Evolutionary conservation across 139 green algal genomes (phyloP), one percentile per base, ranked within the genome.

Genomic region (Prasinococcaceae sp.): DNA sequence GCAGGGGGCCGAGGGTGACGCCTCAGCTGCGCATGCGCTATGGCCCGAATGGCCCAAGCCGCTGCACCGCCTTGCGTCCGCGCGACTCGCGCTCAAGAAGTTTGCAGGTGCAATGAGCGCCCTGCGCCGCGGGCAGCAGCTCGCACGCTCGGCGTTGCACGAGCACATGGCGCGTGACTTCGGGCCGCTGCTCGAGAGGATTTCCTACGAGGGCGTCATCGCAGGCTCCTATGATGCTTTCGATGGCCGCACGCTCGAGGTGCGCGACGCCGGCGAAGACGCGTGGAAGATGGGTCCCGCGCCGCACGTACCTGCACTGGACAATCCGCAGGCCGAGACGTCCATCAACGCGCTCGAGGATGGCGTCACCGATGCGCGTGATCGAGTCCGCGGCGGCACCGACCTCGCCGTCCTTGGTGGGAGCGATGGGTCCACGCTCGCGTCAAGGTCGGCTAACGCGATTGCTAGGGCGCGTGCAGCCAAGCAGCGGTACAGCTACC

Each of bases 201-300:
- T 81, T 10, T 61, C 68, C 9, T 40, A 74, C 6, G 24, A n/a
- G 19, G 77, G 58, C 1, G 61, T 62, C 14, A 9, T 50, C 14
- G 19, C 56, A 14, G 71, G 71, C 10, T 67, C 52, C 53, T 26
- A 65, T 19, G 69, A 53, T 1, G 75, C 69, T 0, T 84, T 75
- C 35, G 58, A 70, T 36, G 77, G 77, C 1, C 35, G 46, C 6
- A 27, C 54, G 40, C 68, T 82, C 10, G 54, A 82, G 50, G 75
- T 75, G 49, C 2, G 75, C 8, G 52, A 30, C 25, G 77, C 77
- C 5, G 77, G 77, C 3, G 58, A 79, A 17, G 77, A 85, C 12
- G 77, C 77, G 1, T 85, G 77, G 77, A 53, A 83, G 20, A 58
- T 73, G 1, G 14, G 53, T 3, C 32, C 58, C 2, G 75, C 73